Evolutionary conservation across 805 yeast species (phyloP).

Genomic region (Wickerhamiella siamensis): DNA sequence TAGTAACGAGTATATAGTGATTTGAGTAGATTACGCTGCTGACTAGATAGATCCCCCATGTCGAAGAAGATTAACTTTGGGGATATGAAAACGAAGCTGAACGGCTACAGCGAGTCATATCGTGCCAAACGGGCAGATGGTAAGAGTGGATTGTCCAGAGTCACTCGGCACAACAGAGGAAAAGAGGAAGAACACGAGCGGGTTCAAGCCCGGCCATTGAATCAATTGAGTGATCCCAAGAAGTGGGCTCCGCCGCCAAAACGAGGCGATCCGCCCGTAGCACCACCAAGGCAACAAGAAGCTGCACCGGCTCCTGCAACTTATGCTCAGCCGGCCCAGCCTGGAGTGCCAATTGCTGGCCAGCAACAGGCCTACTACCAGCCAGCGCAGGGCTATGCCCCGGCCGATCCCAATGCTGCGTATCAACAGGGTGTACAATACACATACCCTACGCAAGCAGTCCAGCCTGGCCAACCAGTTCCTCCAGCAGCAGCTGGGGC

Average conservation of each 20-base stretch:
- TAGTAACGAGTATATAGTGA: no score
- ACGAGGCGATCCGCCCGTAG: slow-evolving; percentile 1
- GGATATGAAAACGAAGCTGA: not conserved
- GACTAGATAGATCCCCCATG: not conserved
- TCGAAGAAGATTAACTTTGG: not conserved
- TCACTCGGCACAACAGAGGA: not conserved
- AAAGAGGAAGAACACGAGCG: slow-evolving; percentile 1
- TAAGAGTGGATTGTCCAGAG: not conserved
- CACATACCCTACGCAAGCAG: not conserved
- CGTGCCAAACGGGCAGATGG: slow-evolving; percentile 1
- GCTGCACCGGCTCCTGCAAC: slow-evolving; percentile 1
- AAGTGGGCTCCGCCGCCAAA: slow-evolving; percentile 10
- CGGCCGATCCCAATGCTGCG: not conserved
- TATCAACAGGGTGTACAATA: not conserved
- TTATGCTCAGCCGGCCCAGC: not conserved
- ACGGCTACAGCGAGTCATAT: not conserved
- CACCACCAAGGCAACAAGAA: not conserved
- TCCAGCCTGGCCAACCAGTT: not conserved
- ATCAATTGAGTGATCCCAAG: slow-evolving; percentile 7
- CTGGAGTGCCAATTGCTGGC: not conserved
- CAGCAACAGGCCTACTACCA: not conserved
- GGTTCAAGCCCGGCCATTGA: slow-evolving; percentile 8
- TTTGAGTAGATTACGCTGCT: no score
- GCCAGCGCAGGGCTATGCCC: not conserved
- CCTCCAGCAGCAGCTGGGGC: not conserved